Base-by-base conservation (phyloP, 148 eudicot genomes). In the Amaranthus cruentus region DNA sequence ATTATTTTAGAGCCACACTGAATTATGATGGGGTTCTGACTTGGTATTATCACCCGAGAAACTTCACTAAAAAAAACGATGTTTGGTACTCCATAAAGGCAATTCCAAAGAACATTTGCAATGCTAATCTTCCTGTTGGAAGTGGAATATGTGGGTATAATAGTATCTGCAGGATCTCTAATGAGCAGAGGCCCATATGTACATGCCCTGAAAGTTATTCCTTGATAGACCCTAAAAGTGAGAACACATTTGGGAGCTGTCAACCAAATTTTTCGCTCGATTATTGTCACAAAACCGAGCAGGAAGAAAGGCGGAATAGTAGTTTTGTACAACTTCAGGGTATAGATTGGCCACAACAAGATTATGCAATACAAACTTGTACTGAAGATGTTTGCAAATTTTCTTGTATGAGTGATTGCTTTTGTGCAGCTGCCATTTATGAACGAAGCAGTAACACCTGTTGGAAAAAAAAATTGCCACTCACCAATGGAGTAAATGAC, bases 401-500 rank as follows among this genome's bases (percentile, higher is more conserved):
- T 12, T 73, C 61, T 44, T 82, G 82, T 62, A 62, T 82, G 46
- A 47, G 48, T 52, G 80, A 76, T 11, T 72, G 70, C 53, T 69
- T 75, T 42, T 76, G 84, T 58, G 76, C 69, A 7, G 84, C 70
- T 69, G 85, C 80, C 50, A 56, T 77, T 47, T 55, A 62, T 11
- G 8, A 55, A 3, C 38, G 38, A 28, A 28, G 38, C 15, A 13
- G 18, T 12, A 54, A n/a, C 7, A 50, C 15, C 14, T 86, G 89
- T 71, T 77, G 76, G 81, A 79, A 81, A 77, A 83, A 83, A 80
- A 76, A 66, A 21, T 60, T 66, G 8, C 88, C 86, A 1, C 80
- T 86, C 10, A 57, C 78, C 4, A 68, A 81, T 50, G 89, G 89
- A 9, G 51, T 64, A 43, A 59, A 21, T 0, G 80, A 47, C 11